These are phyloP conservation scores for Kalmanozyma brasiliensis DNA, from an alignment of 1,284 basidiomycete species.

Conservation along the genomic window DNA sequence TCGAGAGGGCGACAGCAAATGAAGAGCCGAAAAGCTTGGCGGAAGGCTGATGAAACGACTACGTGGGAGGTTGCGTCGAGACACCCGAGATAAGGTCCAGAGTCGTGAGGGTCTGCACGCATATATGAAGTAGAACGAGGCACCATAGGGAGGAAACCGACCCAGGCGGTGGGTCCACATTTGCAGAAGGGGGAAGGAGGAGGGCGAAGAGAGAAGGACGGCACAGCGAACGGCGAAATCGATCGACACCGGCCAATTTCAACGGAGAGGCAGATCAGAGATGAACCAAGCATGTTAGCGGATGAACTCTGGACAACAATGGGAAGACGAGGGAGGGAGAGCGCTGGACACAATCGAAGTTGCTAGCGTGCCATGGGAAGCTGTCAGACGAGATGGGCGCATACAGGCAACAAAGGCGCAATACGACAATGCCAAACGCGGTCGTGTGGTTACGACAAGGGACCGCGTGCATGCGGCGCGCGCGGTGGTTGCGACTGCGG, in stretches of 20 bases:
- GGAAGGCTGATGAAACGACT: constrained; percentile 25
- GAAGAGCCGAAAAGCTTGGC: constrained; percentile 10
- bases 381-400: too few relatives aligned
- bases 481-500: too few relatives aligned
- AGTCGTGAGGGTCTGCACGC: not conserved
- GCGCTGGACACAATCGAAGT: too few relatives aligned
- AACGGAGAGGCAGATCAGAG: not conserved
- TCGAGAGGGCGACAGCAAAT: constrained; percentile 22
- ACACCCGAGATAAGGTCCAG: constrained; percentile 5
- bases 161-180: not conserved
- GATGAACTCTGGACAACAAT: too few relatives aligned
- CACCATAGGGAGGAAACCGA: constrained; percentile 3
- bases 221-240: not conserved
- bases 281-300: constrained; percentile 4
- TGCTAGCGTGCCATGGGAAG: too few relatives aligned
- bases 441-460: too few relatives aligned
- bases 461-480: too few relatives aligned
- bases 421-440: too few relatives aligned
- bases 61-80: constrained; percentile 29
- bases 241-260: not conserved
- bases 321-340: too few relatives aligned
- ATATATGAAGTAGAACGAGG: constrained; percentile 14
- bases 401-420: too few relatives aligned
- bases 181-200: too few relatives aligned
- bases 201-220: not conserved